A percentile compares a stretch with the other conserved stretches of the same genome.
phyloP scores from a whole-genome alignment of 164 flowering plant species.

The Vitis labrusca region DNA sequence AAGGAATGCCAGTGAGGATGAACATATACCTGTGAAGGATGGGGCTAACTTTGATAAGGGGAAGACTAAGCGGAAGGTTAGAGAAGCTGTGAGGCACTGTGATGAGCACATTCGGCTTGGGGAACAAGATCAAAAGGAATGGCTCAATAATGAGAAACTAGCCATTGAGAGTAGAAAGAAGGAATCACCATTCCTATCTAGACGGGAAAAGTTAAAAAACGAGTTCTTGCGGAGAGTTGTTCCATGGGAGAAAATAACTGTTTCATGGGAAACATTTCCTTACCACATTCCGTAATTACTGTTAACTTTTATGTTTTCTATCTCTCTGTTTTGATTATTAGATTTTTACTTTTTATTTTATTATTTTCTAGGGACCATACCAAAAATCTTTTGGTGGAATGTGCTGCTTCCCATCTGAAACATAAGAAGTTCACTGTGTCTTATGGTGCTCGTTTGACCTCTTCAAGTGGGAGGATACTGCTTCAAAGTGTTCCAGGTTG shows the following conservation, averaged over 20 bases:
- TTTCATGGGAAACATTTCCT: conserved; percentile 96
- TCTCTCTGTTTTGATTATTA: not conserved
- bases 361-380: conserved; percentile 62
- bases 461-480: conserved; percentile 91
- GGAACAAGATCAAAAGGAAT: conserved; percentile 92
- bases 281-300: conserved; percentile 73
- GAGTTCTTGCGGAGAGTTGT: conserved; percentile 80
- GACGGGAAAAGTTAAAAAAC: conserved; percentile 70
- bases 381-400: conserved; percentile 79
- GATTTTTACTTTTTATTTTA: not conserved
- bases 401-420: conserved; percentile 85
- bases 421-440: conserved; percentile 50
- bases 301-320: not conserved
- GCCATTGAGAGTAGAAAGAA: conserved; percentile 71
- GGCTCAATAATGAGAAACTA: conserved; percentile 79
- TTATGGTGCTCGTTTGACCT: conserved; percentile 77
- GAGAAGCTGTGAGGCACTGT: conserved; percentile 23
- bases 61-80: conserved; percentile 28
- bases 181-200: conserved; percentile 79
- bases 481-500: conserved; percentile 93
- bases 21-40: conserved; percentile 53
- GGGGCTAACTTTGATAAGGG: conserved; percentile 46
- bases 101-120: conserved; percentile 84
- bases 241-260: conserved; percentile 89
- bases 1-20: conserved; percentile 72